A percentile compares a stretch with the other conserved stretches of the same genome.
Evolutionary conservation across 257 asterid species (phyloP).

Genomic region (Nemophila menziesii): DNA sequence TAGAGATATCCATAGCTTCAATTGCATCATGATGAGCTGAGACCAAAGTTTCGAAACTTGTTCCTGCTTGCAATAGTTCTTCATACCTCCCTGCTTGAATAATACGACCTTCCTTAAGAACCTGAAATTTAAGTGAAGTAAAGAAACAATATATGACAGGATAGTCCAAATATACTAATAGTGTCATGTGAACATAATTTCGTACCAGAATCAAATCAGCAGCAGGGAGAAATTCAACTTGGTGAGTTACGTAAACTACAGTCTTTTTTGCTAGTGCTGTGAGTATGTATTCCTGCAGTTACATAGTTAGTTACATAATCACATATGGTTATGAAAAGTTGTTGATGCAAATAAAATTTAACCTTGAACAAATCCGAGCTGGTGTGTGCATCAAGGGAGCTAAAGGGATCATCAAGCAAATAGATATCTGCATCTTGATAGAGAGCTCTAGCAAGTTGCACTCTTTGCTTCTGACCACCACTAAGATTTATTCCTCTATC

Average conservation of each 20-base stretch:
- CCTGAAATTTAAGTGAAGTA: constrained; percentile 25
- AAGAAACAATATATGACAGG: constrained; percentile 9
- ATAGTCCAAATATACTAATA: not conserved
- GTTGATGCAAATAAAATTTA: constrained; percentile 1
- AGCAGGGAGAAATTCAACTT: constrained; percentile 89
- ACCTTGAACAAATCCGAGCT: constrained; percentile 92
- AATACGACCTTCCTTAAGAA: constrained; percentile 79
- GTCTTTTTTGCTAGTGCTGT: constrained; percentile 73
- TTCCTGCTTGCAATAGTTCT: constrained; percentile 90
- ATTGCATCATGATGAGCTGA: constrained; percentile 95
- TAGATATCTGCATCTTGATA: constrained; percentile 93
- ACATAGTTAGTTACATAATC: constrained; percentile 5
- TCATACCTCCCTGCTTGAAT: constrained; percentile 93
- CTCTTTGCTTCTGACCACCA: constrained; percentile 97
- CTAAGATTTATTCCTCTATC: constrained; percentile 97
- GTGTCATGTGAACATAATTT: constrained; percentile 3
- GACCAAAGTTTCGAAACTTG: constrained; percentile 73
- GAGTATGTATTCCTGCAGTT: constrained; percentile 81
- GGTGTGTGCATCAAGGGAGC: constrained; percentile 98
- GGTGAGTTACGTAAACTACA: constrained; percentile 85
- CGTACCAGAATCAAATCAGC: constrained; percentile 92
- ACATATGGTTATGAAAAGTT: constrained; percentile 16
- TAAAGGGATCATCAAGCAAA: constrained; percentile 92
- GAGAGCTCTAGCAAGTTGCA: constrained; percentile 93
- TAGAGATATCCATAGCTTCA: constrained; percentile 82